phyloP scores from a whole-genome alignment of 2,329 filamentous ascomycete genomes.

The Cladophialophora carrionii region DNA sequence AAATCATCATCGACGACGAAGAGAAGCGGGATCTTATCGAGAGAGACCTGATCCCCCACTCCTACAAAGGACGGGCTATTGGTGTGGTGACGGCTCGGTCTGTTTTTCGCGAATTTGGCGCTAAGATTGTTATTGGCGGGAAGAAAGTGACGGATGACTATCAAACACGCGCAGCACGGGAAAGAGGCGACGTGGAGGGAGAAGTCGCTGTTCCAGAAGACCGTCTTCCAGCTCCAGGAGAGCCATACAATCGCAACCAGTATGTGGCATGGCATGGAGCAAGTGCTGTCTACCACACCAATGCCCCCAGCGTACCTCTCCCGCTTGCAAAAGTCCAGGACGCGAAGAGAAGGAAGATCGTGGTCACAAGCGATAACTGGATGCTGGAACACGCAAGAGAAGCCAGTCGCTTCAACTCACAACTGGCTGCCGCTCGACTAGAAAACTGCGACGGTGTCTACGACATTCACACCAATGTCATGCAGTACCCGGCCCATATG shows the following conservation, averaged over 20 bases:
- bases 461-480: slow-evolving; percentile 88
- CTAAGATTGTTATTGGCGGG: slow-evolving; percentile 89
- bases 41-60: slow-evolving; percentile 92
- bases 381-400: slow-evolving; percentile 92
- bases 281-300: slow-evolving; percentile 90
- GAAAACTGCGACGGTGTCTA: slow-evolving; percentile 77
- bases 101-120: slow-evolving; percentile 95
- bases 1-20: slow-evolving; percentile 97
- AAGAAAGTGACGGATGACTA: slow-evolving; percentile 88
- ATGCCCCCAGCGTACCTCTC: slow-evolving; percentile 73
- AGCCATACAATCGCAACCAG: slow-evolving; percentile 97
- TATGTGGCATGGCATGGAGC: slow-evolving; percentile 99
- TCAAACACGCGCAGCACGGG: slow-evolving; percentile 72
- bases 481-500: slow-evolving; percentile 85
- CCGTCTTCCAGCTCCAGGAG: slow-evolving; percentile 70
- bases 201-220: slow-evolving; percentile 91
- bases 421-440: slow-evolving; percentile 69
- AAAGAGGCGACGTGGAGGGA: slow-evolving; percentile 80
- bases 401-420: slow-evolving; percentile 83
- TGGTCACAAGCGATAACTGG: slow-evolving; percentile 94
- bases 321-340: slow-evolving; percentile 73
- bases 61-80: slow-evolving; percentile 96
- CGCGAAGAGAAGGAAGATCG: slow-evolving; percentile 79
- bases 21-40: slow-evolving; percentile 97
- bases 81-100: slow-evolving; percentile 95